Evolutionary conservation across 441 rosid genomes (phyloP).

Genomic region (Populus hybrid): DNA sequence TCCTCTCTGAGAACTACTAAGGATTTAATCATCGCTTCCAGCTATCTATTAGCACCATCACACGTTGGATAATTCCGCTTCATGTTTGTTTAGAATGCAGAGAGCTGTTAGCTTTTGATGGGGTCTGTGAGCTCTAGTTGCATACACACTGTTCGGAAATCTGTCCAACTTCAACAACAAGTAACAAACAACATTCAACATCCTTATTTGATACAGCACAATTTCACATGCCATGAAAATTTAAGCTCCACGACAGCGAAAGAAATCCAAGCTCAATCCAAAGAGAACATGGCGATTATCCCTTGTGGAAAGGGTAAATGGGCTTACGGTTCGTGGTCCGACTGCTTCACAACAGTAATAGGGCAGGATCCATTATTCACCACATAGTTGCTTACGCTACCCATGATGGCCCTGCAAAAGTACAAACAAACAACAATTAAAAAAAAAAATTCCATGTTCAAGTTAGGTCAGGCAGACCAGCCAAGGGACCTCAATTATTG

Average conservation of each 20-base stretch:
- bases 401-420: conserved; percentile 67
- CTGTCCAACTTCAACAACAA: not conserved
- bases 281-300: conserved; percentile 19
- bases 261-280: conserved; percentile 9
- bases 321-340: conserved; percentile 25
- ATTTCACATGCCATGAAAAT: not conserved
- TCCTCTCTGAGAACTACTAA: no score
- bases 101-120: no score
- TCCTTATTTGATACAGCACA: not conserved
- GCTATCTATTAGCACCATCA: no score
- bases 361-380: conserved; percentile 82
- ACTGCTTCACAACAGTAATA: conserved; percentile 73
- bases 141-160: not conserved
- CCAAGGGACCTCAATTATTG: not conserved
- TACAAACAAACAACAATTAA: not conserved
- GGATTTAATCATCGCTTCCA: no score
- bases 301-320: not conserved
- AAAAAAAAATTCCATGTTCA: not conserved
- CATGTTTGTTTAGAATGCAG: no score
- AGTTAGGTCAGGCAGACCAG: not conserved
- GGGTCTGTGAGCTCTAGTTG: no score
- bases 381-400: conserved; percentile 92
- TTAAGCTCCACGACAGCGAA: not conserved
- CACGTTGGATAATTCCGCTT: no score
- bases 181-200: not conserved